These are phyloP conservation scores for Gracilaria domingensis DNA, from an alignment of 23 red algal species.

Conservation along the genomic window DNA sequence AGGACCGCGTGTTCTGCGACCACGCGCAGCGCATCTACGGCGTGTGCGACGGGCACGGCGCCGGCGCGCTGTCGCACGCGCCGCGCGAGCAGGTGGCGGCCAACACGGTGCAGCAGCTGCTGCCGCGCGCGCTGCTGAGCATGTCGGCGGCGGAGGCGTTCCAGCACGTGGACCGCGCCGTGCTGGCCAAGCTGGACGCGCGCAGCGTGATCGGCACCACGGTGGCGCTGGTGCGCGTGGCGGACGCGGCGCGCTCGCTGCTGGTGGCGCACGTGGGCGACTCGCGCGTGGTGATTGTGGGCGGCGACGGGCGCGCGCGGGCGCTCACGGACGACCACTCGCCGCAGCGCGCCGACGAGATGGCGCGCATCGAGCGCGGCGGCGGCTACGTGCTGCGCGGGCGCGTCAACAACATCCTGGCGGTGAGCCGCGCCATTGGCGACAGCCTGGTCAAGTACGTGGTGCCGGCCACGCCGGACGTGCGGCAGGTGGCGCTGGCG, in stretches of 20 bases:
- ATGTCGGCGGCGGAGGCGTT: constrained; percentile 22
- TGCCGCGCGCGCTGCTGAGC: background rate
- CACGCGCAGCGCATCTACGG: constrained; percentile 22
- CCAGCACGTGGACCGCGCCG: background rate
- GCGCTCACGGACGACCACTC: constrained; percentile 58
- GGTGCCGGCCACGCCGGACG: constrained; percentile 76
- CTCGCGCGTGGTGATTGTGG: constrained; percentile 58
- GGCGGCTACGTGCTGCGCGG: constrained; percentile 72
- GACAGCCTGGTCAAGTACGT: constrained; percentile 69
- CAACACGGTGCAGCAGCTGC: background rate
- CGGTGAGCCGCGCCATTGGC: constrained; percentile 83
- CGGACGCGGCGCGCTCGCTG: background rate
- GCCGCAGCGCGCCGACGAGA: constrained; percentile 53
- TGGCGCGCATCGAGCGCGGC: constrained; percentile 59
- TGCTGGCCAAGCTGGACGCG: background rate
- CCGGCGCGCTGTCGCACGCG: background rate
- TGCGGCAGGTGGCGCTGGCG: constrained; percentile 9
- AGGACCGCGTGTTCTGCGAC: constrained; percentile 52
- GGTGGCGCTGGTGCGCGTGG: constrained; percentile 43
- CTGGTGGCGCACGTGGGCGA: constrained; percentile 82
- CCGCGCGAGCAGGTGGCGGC: constrained; percentile 11
- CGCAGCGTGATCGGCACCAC: constrained; percentile 19
- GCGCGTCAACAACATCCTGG: constrained; percentile 77
- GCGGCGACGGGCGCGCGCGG: constrained; percentile 24
- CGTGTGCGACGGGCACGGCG: constrained; percentile 59